These are phyloP conservation scores for Coelastrella sp. DNA, from an alignment of 139 green algal genomes.

Conservation along the genomic window DNA sequence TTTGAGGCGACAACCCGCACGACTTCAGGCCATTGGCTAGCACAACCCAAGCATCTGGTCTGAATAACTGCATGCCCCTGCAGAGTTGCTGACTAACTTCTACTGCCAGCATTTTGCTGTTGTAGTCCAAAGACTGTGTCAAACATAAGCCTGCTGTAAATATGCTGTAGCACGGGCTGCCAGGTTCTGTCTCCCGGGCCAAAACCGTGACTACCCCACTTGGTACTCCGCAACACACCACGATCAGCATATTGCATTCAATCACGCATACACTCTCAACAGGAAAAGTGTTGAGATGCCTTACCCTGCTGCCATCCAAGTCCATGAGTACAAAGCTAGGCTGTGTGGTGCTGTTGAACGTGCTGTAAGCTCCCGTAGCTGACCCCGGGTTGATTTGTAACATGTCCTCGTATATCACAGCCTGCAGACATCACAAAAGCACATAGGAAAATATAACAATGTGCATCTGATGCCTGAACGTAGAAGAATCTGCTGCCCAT, in stretches of 20 bases:
- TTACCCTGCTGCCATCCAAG: conserved; percentile 86
- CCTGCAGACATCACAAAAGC: conserved; percentile 52
- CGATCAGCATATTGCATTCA: not conserved
- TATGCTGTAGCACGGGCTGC: too few relatives aligned
- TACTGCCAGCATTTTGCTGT: too few relatives aligned
- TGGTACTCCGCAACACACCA: not conserved
- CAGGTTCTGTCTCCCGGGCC: too few relatives aligned
- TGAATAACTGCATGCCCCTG: too few relatives aligned
- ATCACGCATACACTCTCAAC: not conserved
- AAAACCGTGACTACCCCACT: too few relatives aligned
- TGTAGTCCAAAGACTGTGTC: too few relatives aligned
- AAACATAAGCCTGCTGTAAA: too few relatives aligned
- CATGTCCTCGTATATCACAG: conserved; percentile 78
- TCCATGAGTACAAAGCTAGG: conserved; percentile 98
- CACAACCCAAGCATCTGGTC: too few relatives aligned
- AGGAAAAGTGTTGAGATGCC: not conserved
- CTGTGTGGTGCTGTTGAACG: conserved; percentile 44
- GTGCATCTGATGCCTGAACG: not conserved
- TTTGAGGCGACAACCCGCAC: too few relatives aligned
- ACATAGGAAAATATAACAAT: conserved; percentile 2
- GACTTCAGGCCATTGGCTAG: too few relatives aligned
- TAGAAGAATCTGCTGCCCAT: not conserved
- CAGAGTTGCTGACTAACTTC: too few relatives aligned
- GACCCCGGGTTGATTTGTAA: conserved; percentile 95
- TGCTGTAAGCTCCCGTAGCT: conserved; percentile 92